Conservation (phyloP, 2,329 filamentous ascomycete species). For the Aspergillus quadricinctus region DNA sequence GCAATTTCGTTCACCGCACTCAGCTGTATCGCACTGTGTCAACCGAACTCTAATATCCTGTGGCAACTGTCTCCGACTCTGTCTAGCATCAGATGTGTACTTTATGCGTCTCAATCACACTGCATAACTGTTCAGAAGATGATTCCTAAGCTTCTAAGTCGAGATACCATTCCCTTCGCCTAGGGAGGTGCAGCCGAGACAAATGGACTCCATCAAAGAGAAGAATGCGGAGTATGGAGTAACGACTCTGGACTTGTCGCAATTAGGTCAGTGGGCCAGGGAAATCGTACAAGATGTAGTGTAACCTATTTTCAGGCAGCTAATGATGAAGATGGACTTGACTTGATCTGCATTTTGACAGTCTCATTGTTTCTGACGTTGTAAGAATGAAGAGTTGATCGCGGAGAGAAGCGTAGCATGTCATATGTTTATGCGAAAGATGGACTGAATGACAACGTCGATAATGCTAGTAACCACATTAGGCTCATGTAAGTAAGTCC, state of each 20-base stretch:
- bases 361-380: too few relatives aligned
- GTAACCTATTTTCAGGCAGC: neutral
- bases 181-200: neutral
- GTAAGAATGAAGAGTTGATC: too few relatives aligned
- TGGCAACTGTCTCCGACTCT: neutral
- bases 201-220: neutral
- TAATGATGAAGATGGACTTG: neutral
- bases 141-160: neutral
- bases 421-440: neutral
- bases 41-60: neutral
- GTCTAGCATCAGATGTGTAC: neutral
- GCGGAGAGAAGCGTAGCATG: too few relatives aligned
- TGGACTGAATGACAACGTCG: too few relatives aligned
- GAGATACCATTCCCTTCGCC: neutral
- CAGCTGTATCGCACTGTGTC: neutral
- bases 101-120: neutral
- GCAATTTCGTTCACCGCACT: neutral
- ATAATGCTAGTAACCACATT: too few relatives aligned
- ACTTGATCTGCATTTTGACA: neutral
- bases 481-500: neutral
- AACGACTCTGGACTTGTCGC: neutral
- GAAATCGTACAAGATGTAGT: neutral
- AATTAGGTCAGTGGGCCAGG: neutral
- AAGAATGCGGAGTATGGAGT: neutral
- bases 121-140: neutral